Percentiles rank a stretch among this genome's conserved stretches.
Conservation (phyloP, 495 filamentous ascomycete genomes). For the Aspergillus conjunctus region DNA sequence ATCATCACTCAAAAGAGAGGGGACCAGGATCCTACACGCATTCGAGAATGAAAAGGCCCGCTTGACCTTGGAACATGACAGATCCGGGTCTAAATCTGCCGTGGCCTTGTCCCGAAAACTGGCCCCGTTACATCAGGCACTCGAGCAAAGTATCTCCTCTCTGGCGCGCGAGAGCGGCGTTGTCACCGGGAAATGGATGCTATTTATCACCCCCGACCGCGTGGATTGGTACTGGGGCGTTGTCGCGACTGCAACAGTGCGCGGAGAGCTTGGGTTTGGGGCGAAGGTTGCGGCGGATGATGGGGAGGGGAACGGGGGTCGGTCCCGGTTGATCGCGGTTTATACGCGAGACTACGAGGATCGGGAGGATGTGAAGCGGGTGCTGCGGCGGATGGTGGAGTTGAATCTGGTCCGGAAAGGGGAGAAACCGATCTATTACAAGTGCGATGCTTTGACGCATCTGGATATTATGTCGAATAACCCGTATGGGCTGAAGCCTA, state of each 20-base stretch:
- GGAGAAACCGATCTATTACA: slow-evolving; percentile 69
- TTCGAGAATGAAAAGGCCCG: slow-evolving; percentile 40
- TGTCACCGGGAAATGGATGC: slow-evolving; percentile 82
- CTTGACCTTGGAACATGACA: slow-evolving; percentile 43
- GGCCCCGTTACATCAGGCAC: slow-evolving; percentile 48
- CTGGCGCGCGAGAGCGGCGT: slow-evolving; percentile 58
- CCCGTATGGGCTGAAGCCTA: slow-evolving; percentile 65
- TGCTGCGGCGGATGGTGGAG: slow-evolving; percentile 59
- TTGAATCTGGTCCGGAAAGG: slow-evolving; percentile 57
- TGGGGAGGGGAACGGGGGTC: slow-evolving; percentile 29
- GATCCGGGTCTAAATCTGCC: slow-evolving; percentile 38
- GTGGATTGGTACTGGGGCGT: slow-evolving; percentile 65
- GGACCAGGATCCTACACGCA: slow-evolving; percentile 41
- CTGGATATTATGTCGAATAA: slow-evolving; percentile 68
- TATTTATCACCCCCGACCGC: slow-evolving; percentile 61
- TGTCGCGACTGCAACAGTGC: slow-evolving; percentile 62
- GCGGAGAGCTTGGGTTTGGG: slow-evolving; percentile 63
- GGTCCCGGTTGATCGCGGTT: slow-evolving; percentile 64
- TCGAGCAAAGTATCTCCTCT: slow-evolving; percentile 56
- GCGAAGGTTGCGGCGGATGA: slow-evolving; percentile 71
- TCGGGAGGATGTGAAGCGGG: slow-evolving; percentile 64
- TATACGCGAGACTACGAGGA: slow-evolving; percentile 78
- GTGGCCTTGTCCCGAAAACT: slow-evolving; percentile 51
- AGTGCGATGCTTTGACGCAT: slow-evolving; percentile 77
- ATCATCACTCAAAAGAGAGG: slow-evolving; percentile 47